Conservation (phyloP, 2,329 filamentous ascomycete genomes). For the Epichloe glyceriae region DNA sequence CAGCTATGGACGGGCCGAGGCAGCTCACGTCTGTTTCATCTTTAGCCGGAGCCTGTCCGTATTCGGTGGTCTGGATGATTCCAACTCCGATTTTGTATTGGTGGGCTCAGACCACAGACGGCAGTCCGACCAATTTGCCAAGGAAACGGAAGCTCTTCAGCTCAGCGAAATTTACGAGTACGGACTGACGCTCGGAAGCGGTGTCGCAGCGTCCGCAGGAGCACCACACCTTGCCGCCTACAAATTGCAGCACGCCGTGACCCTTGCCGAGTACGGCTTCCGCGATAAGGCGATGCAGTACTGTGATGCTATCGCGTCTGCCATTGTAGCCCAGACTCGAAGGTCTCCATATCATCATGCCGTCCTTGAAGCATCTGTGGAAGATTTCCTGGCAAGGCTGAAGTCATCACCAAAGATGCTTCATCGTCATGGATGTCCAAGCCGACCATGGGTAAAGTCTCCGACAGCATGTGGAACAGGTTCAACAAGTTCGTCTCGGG, state of each 20-base stretch:
- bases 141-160: constrained; percentile 75
- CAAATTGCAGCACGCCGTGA: constrained; percentile 79
- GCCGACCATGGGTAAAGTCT: constrained; percentile 91
- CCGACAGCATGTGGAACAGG: constrained; percentile 75
- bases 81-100: constrained; percentile 64
- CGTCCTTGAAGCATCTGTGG: constrained; percentile 59
- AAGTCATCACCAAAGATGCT: constrained; percentile 72
- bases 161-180: constrained; percentile 97
- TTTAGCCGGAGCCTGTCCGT: constrained; percentile 61
- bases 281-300: constrained; percentile 79
- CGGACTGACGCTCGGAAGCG: constrained; percentile 58
- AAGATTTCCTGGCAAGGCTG: constrained; percentile 72
- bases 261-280: constrained; percentile 72
- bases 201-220: constrained; percentile 35
- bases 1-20: constrained; percentile 78
- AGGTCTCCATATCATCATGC: constrained; percentile 77
- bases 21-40: constrained; percentile 86
- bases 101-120: constrained; percentile 72
- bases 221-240: constrained; percentile 79
- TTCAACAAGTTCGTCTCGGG: constrained; percentile 96
- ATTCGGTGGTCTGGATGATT: constrained; percentile 75
- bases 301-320: constrained; percentile 67
- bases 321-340: constrained; percentile 69
- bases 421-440: constrained; percentile 85
- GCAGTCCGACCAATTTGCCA: constrained; percentile 57